Percentiles rank a stretch among this genome's conserved stretches.
phyloP scores from a whole-genome alignment of 2,329 filamentous ascomycete species.

The Claviceps capensis region DNA sequence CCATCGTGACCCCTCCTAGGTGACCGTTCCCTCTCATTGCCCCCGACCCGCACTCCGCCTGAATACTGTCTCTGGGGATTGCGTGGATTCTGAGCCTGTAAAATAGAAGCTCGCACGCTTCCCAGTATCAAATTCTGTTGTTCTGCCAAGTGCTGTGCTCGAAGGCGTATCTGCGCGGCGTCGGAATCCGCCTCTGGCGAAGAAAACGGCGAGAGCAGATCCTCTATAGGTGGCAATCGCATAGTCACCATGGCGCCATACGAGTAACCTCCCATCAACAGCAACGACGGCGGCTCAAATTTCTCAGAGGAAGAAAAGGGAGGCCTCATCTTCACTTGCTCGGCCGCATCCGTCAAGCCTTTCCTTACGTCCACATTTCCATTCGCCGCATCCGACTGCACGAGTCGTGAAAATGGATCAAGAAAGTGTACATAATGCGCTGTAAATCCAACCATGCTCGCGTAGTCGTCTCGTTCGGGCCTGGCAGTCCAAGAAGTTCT shows the following conservation, averaged over 20 bases:
- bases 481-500: slow-evolving; percentile 78
- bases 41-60: slow-evolving; percentile 34
- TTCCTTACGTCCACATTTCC: not conserved
- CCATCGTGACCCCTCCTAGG: slow-evolving; percentile 26
- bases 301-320: not conserved
- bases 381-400: not conserved
- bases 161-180: slow-evolving; percentile 54
- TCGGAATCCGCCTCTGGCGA: slow-evolving; percentile 38
- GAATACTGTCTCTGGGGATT: slow-evolving; percentile 10
- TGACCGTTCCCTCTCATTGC: slow-evolving; percentile 28
- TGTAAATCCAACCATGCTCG: slow-evolving; percentile 68
- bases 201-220: slow-evolving; percentile 47
- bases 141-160: slow-evolving; percentile 53
- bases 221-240: slow-evolving; percentile 49
- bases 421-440: slow-evolving; percentile 56
- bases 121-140: slow-evolving; percentile 40
- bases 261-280: slow-evolving; percentile 70
- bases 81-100: slow-evolving; percentile 13
- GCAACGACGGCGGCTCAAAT: slow-evolving; percentile 17
- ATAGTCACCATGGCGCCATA: slow-evolving; percentile 77
- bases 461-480: slow-evolving; percentile 71
- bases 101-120: slow-evolving; percentile 19
- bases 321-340: not conserved
- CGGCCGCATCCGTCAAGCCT: not conserved
- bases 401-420: slow-evolving; percentile 20